Evolutionary conservation across 495 filamentous ascomycete species (phyloP), one percentile per base, ranked within the genome.

Genomic region (Poronia punctata): DNA sequence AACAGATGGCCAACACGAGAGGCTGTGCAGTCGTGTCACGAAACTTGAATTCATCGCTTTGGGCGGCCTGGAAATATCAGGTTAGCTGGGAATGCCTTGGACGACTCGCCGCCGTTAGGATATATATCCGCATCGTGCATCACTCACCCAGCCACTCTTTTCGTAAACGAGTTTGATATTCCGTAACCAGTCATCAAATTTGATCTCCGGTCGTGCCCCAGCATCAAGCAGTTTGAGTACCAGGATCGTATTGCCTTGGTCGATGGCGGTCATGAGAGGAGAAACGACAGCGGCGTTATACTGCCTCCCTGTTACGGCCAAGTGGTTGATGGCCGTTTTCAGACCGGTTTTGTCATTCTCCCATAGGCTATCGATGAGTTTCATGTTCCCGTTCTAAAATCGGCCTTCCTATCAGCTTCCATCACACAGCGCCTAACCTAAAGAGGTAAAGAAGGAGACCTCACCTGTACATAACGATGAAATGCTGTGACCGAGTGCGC

Each of bases 291-390:
- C 1, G 61, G 50, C 5, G 54, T 56, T 29, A 62, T 48, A 17
- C 21, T 40, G 58, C 5, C 14, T 24, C 2, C 54, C 56, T 0
- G 23, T 22, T 4, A 72, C 45, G 1, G 59, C 46, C 2, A 85
- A 40, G 44, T 83, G 74, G 39, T 88, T 83, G 39, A 88, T 63
- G 14, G 82, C 77, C 10, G 73, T 68, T 39, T 73, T 68, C 17
- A 77, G 61, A 3, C 74, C 81, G 1, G 75, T 70, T 21, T 61
- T 61, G 47, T 88, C 83, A n/a, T 73, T 53, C 7, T 80, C 59
- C 30, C 75, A 60, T 18, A 82, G 69, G 2, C 19, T n/a, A 20
- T 37, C 34, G n/a, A 32, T 28, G 3, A 24, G n/a, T 20, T 43
- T 17, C 14, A n/a, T 23, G 7, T 33, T 22, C 8, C 29, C 29